A percentile compares a stretch with the other conserved stretches of the same genome.
Evolutionary conservation across 805 yeast genomes (phyloP).

Genomic region (Citeromyces matritensis): DNA sequence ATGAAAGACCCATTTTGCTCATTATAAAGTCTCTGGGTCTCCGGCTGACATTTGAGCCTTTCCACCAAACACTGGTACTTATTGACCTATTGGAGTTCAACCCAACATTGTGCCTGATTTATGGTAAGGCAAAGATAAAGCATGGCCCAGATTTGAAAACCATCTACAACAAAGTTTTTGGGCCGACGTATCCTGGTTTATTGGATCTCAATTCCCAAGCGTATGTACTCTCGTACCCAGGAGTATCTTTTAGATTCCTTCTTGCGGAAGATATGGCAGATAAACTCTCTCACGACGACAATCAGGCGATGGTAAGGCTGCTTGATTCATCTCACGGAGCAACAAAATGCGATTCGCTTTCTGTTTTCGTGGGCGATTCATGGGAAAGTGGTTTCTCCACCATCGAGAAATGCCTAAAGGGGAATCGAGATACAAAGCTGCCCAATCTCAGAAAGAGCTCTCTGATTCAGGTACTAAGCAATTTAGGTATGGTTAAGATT

Average conservation of each 20-base stretch:
- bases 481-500: too few relatives aligned
- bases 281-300: conserved; percentile 1
- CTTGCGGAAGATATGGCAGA: conserved; percentile 7
- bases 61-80: conserved; percentile 10
- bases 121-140: background rate
- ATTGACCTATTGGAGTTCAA: conserved; percentile 8
- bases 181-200: conserved; percentile 47
- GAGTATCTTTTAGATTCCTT: conserved; percentile 34
- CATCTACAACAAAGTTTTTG: conserved; percentile 40
- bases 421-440: too few relatives aligned
- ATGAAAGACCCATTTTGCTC: conserved; percentile 6
- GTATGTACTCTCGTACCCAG: conserved; percentile 39
- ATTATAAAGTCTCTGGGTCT: conserved; percentile 8
- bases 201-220: conserved; percentile 10
- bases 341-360: background rate
- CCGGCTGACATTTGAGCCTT: conserved; percentile 12
- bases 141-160: conserved; percentile 16
- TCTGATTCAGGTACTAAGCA: too few relatives aligned
- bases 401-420: too few relatives aligned
- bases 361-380: background rate
- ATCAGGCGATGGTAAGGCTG: background rate
- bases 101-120: background rate
- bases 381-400: too few relatives aligned
- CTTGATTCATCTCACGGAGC: background rate
- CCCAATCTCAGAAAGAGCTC: too few relatives aligned